These are phyloP conservation scores for Lachancea sp. DNA, from an alignment of 805 yeast species.

Conservation along the genomic window DNA sequence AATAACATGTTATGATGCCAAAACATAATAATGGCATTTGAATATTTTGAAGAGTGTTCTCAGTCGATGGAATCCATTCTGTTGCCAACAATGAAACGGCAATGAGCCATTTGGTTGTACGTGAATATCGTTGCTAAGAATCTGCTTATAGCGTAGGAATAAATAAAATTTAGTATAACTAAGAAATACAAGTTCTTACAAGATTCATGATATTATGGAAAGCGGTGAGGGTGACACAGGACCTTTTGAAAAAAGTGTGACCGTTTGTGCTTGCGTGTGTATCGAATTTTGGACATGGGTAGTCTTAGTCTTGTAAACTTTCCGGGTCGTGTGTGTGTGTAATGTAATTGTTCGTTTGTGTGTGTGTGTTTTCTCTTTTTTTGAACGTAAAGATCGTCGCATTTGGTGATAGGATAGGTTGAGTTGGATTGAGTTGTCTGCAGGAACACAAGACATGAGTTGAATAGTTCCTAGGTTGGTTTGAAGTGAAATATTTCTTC, in stretches of 20 bases:
- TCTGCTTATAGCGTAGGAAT: conserved; percentile 1
- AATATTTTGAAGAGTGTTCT: too few relatives aligned
- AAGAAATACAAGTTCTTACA: not conserved
- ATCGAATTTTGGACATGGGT: too few relatives aligned
- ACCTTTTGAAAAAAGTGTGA: not conserved
- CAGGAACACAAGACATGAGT: too few relatives aligned
- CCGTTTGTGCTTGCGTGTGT: not conserved
- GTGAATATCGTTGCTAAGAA: not conserved
- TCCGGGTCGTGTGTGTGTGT: conserved; percentile 1
- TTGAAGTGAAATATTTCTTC: too few relatives aligned
- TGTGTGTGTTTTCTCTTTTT: not conserved
- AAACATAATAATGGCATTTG: not conserved
- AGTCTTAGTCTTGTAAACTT: not conserved
- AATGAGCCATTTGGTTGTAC: too few relatives aligned
- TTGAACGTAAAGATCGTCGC: conserved; percentile 6
- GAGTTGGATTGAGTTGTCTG: too few relatives aligned
- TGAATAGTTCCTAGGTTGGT: too few relatives aligned
- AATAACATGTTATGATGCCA: not conserved
- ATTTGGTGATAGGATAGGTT: not conserved
- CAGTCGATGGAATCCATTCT: too few relatives aligned
- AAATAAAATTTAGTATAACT: conserved; percentile 1
- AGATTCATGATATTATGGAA: not conserved
- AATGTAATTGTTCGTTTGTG: too few relatives aligned
- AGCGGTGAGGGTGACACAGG: not conserved
- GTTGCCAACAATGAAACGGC: too few relatives aligned